A percentile compares a stretch with the other conserved stretches of the same genome.
Evolutionary conservation across 306 rosid species (phyloP).

Genomic region (Trifolium dubium): DNA sequence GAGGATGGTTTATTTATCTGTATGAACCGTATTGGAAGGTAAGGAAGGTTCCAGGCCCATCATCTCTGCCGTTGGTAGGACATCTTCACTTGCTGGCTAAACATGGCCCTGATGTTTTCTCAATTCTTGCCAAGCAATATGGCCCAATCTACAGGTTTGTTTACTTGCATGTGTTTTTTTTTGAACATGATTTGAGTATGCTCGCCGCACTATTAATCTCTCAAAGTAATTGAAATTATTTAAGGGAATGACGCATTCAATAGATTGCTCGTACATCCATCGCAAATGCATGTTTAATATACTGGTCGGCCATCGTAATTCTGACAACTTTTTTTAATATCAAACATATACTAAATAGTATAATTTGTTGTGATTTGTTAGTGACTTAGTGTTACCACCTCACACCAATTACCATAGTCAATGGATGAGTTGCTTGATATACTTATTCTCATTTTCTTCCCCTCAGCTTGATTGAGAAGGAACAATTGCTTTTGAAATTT

Average conservation of each 20-base stretch:
- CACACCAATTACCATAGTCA: background rate
- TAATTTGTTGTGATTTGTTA: too few species aligned
- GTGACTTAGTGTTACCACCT: too few species aligned
- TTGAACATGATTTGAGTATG: background rate
- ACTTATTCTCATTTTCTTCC: background rate
- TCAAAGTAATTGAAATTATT: background rate
- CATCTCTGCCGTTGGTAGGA: slow-evolving; percentile 75
- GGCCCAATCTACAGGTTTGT: slow-evolving; percentile 94
- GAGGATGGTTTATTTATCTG: slow-evolving; percentile 57
- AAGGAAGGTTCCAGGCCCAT: slow-evolving; percentile 89
- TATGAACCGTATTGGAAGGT: slow-evolving; percentile 83
- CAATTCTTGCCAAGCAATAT: slow-evolving; percentile 80
- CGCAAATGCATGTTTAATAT: too few species aligned
- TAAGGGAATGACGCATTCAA: background rate
- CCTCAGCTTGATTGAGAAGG: background rate
- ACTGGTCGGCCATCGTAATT: too few species aligned
- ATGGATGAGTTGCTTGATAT: slow-evolving; percentile 10
- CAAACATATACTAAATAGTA: too few species aligned
- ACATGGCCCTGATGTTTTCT: slow-evolving; percentile 88
- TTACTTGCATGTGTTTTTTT: background rate
- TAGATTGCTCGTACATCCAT: background rate
- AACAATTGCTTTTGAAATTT: background rate
- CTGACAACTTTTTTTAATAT: too few species aligned
- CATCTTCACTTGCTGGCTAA: slow-evolving; percentile 90
- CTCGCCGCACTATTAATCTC: background rate